Evolutionary conservation across 441 rosid species (phyloP).

Genomic region (Pelargonium fulgidum): DNA sequence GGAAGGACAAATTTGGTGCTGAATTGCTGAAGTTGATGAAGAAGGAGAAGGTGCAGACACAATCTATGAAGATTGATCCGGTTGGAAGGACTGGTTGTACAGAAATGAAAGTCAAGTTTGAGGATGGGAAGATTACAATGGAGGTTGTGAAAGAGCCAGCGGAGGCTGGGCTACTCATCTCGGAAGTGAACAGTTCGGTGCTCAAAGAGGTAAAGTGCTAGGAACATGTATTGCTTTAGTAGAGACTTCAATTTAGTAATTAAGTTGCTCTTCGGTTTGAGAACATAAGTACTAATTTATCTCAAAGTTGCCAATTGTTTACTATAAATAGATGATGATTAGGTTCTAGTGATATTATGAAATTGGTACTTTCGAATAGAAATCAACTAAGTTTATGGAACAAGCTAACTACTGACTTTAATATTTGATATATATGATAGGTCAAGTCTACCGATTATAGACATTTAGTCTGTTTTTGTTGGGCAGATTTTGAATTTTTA

Average conservation of each 20-base stretch:
- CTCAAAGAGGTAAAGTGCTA: conserved; percentile 61
- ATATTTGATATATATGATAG: too few species aligned
- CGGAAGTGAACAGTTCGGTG: conserved; percentile 65
- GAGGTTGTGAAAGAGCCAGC: conserved; percentile 64
- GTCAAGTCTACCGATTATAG: too few species aligned
- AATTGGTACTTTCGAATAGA: too few species aligned
- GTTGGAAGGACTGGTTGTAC: conserved; percentile 51
- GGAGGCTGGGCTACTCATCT: conserved; percentile 59
- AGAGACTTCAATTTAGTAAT: neutral
- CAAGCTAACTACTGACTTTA: too few species aligned
- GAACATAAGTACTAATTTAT: too few species aligned
- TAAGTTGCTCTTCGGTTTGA: too few species aligned
- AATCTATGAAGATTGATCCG: conserved; percentile 61
- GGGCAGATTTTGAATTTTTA: too few species aligned
- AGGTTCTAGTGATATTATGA: too few species aligned
- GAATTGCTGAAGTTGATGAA: conserved; percentile 76
- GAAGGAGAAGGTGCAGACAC: conserved; percentile 76
- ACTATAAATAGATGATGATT: too few species aligned
- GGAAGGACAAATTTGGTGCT: conserved; percentile 45
- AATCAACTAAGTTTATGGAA: too few species aligned
- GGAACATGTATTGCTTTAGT: neutral
- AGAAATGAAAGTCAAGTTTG: conserved; percentile 53
- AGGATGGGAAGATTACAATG: conserved; percentile 58
- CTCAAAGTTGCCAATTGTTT: too few species aligned
- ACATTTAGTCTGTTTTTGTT: too few species aligned